Evolutionary conservation across 306 rosid species (phyloP), one percentile per base, ranked within the genome.

Genomic region (Begonia masoniana): DNA sequence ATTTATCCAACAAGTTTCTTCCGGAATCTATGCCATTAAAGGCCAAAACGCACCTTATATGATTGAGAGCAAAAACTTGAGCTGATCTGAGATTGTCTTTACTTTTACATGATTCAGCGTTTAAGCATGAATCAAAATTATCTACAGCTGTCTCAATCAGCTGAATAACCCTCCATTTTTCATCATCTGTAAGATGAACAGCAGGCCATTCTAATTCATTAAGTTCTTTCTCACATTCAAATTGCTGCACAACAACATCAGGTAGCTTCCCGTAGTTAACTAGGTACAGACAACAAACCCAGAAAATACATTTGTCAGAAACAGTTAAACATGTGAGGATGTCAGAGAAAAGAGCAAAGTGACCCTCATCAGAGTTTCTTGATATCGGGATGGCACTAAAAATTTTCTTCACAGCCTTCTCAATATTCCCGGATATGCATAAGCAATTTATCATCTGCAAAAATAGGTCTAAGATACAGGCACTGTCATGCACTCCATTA

Each of bases 191-290:
- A 56, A 80, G 71, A 59, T 55, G 54, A 70, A 76, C 57, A 14
- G 50, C 54, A 56, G 83, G 83, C 97, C 97, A 91, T 62, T 82
- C 94, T 54, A 85, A 73, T 55, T 81, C 94, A 52, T 61, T 62
- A 23, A 76, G 81, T 73, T 71, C 79, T 79, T 91, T 85, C 70
- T 81, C 88, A 69, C 94, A 81, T 64, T 91, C 97, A 73, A 85
- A 77, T 63, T 73, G 87, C 66, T 61, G 83, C 42, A 81, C 73
- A 7, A 85, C 70, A 71, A 75, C 85, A 59, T 78, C 88, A 59
- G 97, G 95, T 62, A 85, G 73, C 73, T 79, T 85, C 82, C 84
- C 81, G 89, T 91, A 85, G 75, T 80, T 68, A 76, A 83, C 95
- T 66, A 91, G 76, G 81, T 91, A 91, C 73, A 81, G 74, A 81